Base-by-base conservation (phyloP, 2,329 filamentous ascomycete genomes). In the Curvularia eragrostidis region DNA sequence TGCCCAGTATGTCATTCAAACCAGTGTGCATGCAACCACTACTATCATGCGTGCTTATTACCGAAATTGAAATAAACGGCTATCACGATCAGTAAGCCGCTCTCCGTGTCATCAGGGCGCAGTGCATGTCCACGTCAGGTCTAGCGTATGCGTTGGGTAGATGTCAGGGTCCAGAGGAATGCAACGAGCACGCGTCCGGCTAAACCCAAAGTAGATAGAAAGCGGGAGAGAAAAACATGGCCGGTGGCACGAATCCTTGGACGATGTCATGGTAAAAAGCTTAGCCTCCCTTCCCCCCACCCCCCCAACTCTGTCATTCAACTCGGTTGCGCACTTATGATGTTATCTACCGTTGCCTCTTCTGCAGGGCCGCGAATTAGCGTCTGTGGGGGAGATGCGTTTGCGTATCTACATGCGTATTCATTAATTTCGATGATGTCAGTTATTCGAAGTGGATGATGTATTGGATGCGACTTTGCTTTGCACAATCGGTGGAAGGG, bases 241-340 rank as follows among this genome's bases (percentile, higher is more conserved):
- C 15, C 32, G 13, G 28, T 12, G 32, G 32, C 12, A 34, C 32
- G 32, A 34, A 36, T 13, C 13, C 54, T 56, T 53, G 54, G 48
- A 23, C 54, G 26, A 56, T 56, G 54, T 56, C 54, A 56, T 56
- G n/a, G 28, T 12, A 9, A 53, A 55, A 52, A 47, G 54, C 54
- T 56, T 56, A 48, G 41, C 24, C 9, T 28, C 32, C 13, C n/a
- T n/a, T n/a, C n/a, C n/a, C n/a, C n/a, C n/a, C n/a, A n/a, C n/a
- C n/a, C 3, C 24, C 13, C 19, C 18, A 10, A 13, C 18, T 13
- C 18, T 19, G 30, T 21, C 30, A 34, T 21, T 26, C 5, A 36
- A 23, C 19, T 48, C 12, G 19, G 18, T 34, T 48, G 30, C 30
- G 46, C 23, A 43, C 13, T 10, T 24, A 43, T 48, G 46, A 34